Conservation (phyloP, 1,284 basidiomycete species). For the Boletus subluridellus region DNA sequence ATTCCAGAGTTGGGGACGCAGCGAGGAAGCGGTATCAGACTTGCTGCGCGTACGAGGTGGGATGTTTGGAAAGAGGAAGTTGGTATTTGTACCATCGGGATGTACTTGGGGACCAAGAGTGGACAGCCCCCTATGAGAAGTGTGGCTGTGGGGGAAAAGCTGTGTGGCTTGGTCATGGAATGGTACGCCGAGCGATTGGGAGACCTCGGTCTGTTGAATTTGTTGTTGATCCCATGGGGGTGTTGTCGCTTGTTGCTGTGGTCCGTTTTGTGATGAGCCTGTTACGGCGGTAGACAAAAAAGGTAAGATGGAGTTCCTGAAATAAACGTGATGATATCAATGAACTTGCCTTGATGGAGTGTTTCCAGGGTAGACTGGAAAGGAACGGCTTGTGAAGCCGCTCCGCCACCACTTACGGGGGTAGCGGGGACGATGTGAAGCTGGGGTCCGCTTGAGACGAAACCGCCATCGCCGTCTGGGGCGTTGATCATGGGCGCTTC, state of each 20-base stretch:
- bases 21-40: slow-evolving; percentile 55
- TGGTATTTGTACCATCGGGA: slow-evolving; percentile 37
- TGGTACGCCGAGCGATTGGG: slow-evolving; percentile 32
- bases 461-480: slow-evolving; percentile 57
- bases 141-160: slow-evolving; percentile 35
- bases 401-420: slow-evolving; percentile 61
- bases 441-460: slow-evolving; percentile 49
- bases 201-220: slow-evolving; percentile 35
- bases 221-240: slow-evolving; percentile 36
- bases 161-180: slow-evolving; percentile 32
- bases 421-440: slow-evolving; percentile 80
- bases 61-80: slow-evolving; percentile 33
- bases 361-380: slow-evolving; percentile 49
- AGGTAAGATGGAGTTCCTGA: slow-evolving; percentile 33
- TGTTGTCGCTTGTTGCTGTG: slow-evolving; percentile 35
- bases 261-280: slow-evolving; percentile 32
- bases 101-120: slow-evolving; percentile 31
- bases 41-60: slow-evolving; percentile 52
- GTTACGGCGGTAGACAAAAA: slow-evolving; percentile 29
- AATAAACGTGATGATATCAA: slow-evolving; percentile 30
- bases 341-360: slow-evolving; percentile 49
- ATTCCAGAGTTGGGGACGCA: slow-evolving; percentile 52
- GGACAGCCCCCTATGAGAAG: slow-evolving; percentile 37
- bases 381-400: slow-evolving; percentile 42
- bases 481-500: slow-evolving; percentile 61